Conservation (phyloP, 345 rosid genomes). For the Eucalyptus caleyi region DNA sequence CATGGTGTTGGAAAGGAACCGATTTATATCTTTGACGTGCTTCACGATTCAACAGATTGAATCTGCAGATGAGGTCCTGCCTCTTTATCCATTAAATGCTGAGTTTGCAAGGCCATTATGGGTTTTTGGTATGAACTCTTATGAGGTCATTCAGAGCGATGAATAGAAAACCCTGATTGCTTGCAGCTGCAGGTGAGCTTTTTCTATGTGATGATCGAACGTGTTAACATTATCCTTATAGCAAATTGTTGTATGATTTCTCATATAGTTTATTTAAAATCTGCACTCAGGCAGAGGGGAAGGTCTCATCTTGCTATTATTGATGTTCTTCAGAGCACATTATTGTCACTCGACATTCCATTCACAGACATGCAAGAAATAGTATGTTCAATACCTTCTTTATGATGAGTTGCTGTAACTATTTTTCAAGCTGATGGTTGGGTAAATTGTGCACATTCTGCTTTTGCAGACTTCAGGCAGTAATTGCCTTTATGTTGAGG, state of each 20-base stretch:
- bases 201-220: background rate
- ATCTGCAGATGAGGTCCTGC: conserved; percentile 39
- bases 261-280: background rate
- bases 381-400: background rate
- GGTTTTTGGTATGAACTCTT: conserved; percentile 78
- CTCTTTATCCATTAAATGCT: conserved; percentile 52
- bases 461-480: conserved; percentile 49
- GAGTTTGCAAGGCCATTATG: conserved; percentile 86
- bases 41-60: conserved; percentile 40
- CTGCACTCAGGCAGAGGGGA: conserved; percentile 54
- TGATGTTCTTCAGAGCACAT: conserved; percentile 46
- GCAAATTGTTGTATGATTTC: background rate
- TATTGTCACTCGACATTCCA: conserved; percentile 32
- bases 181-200: conserved; percentile 64
- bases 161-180: conserved; percentile 55
- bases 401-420: background rate
- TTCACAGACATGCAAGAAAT: no score
- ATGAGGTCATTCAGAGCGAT: conserved; percentile 46
- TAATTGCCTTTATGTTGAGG: conserved; percentile 61
- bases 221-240: background rate
- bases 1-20: background rate
- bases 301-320: conserved; percentile 70
- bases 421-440: background rate
- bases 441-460: background rate
- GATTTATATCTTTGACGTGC: background rate